Conservation (phyloP, 2,329 filamentous ascomycete genomes). For the Ophiostoma fasciatum region DNA sequence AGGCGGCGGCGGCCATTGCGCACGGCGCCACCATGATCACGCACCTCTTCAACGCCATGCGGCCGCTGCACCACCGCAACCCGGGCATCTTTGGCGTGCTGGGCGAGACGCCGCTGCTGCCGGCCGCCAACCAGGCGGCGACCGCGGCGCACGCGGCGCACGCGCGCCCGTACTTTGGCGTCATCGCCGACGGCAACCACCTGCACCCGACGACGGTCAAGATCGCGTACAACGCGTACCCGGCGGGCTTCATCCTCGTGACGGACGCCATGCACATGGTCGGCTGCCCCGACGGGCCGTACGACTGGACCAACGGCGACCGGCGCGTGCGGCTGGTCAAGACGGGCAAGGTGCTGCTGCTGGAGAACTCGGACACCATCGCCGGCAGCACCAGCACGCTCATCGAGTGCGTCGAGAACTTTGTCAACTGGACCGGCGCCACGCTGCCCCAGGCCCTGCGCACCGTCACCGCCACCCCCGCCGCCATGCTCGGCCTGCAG, state of each 20-base stretch:
- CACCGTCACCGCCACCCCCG: constrained; percentile 63
- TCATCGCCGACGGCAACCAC: constrained; percentile 85
- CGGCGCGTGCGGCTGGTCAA: constrained; percentile 47
- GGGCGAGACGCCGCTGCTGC: constrained; percentile 32
- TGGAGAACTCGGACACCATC: constrained; percentile 67
- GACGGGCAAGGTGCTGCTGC: constrained; percentile 53
- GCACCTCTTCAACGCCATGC: constrained; percentile 90
- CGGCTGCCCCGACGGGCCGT: constrained; percentile 69
- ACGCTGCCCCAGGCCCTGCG: constrained; percentile 53
- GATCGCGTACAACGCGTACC: constrained; percentile 78
- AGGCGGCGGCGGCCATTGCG: constrained; percentile 56
- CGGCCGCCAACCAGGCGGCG: constrained; percentile 21
- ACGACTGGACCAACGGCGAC: constrained; percentile 70
- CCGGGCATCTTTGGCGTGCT: constrained; percentile 81
- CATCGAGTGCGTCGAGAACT: constrained; percentile 73
- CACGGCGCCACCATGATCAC: constrained; percentile 79
- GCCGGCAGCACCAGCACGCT: constrained; percentile 61
- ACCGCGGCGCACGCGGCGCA: constrained; percentile 35
- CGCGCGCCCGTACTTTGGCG: constrained; percentile 66
- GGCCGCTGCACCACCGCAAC: constrained; percentile 77
- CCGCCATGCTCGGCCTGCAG: constrained; percentile 57
- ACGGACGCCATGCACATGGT: constrained; percentile 86
- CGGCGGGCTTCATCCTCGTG: constrained; percentile 71
- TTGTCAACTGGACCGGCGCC: constrained; percentile 58
- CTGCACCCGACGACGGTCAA: constrained; percentile 78